Base-by-base conservation (phyloP, 257 asterid species). In the Lycium barbarum region DNA sequence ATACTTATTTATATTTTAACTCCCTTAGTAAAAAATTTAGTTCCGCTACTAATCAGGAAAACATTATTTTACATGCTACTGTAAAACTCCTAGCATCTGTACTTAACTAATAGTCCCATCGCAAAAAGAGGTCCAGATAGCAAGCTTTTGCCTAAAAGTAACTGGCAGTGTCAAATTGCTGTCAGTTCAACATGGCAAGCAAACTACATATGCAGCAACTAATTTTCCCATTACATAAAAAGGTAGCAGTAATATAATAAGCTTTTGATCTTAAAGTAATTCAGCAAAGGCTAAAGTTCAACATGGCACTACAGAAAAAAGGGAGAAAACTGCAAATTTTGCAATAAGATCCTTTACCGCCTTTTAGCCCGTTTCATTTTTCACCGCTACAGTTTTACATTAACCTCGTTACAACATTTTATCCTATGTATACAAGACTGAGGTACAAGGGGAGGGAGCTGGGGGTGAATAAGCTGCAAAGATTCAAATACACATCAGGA, bases 391-490 rank as follows among this genome's bases (percentile, higher is more conserved):
- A 79, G 59, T 82, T 66, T 63, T 62, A 63, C 84, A 84, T 81
- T 40, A 78, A 78, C 82, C 82, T 78, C 65, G 65, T 76, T 76
- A 84, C 67, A 26, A 86, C 85, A 82, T 68, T 82, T 81, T 83
- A 88, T 84, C 91, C 87, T 83, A 86, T 61, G 91, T 88, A 86
- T 86, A 86, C 91, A 83, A 66, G 87, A 84, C 45, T 83, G 79
- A 80, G 59, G 88, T 83, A 87, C 83, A 86, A 66, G 59, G 38
- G 81, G 14, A 14, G 53, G 51, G 68, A 36, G 59, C 6, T 43
- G 7, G 22, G 11, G 57, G 68, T 26, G 82, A 26, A 78, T 83
- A 83, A 57, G 59, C 33, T 58, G 58, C 83, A 84, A 68, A 84
- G 18, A 67, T 58, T 76, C 82, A 73, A 58, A 84, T 84, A 84